Evolutionary conservation across 2,329 filamentous ascomycete species (phyloP), one percentile per base, ranked within the genome.

Genomic region (Erysiphe pulchra): DNA sequence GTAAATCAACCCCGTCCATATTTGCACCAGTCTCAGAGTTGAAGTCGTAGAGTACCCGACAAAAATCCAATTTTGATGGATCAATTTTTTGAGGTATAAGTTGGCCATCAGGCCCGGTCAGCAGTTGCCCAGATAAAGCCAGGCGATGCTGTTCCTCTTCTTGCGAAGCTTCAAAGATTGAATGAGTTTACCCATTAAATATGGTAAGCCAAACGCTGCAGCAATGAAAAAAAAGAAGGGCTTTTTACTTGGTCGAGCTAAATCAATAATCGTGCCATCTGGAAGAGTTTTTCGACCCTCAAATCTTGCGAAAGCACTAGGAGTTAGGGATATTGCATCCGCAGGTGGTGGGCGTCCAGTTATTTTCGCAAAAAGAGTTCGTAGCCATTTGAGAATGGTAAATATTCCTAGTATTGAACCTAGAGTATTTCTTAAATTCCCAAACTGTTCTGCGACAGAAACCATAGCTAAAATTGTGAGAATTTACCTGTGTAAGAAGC

Each of bases 181-280:
- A 60, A 98, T 95, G 53, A 93, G 73, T 65, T 94, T 98, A 63
- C 81, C 79, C 86, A 98, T 94, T 43, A 98, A 69, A 60, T 93
- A 98, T 6, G 90, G 90, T 13, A 98, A 70, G 45, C 90, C 92
- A 56, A 98, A 93, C 5, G 92, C 86, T 16, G 90, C 87, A 39
- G 92, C 68, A 49, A 94, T 67, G 67, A 98, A 98, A 68, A 98
- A 87, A 58, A 98, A 71, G 55, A 98, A 83, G 0, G 90, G 90
- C 62, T 95, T 98, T 60, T 82, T 84, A 58, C 83, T 93, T 16
- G 87, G 86, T 54, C 75, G 77, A 4, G 81, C 65, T 16, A 74
- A 68, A 11, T 65, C 61, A 14, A 67, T 68, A 0, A 53, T 50
- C 1, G 73, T 69, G 52, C 81, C 83, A 53, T 84, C 73, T 12